phyloP scores from a whole-genome alignment of 78 protist species.

The Neovahlkampfia damariscottae region DNA sequence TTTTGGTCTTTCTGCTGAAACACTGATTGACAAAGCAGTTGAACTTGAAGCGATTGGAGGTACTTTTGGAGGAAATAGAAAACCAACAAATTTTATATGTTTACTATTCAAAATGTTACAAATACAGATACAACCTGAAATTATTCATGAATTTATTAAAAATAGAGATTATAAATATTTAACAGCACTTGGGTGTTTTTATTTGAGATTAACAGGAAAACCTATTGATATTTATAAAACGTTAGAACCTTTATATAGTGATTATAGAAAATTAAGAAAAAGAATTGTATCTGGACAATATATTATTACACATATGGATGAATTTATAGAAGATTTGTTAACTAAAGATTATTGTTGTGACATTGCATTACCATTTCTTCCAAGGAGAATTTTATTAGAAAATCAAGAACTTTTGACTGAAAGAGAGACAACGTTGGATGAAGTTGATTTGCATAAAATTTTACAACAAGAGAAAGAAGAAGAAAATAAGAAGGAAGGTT shows the following conservation, averaged over 20 bases:
- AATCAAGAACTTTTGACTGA: not conserved
- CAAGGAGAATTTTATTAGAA: constrained; percentile 31
- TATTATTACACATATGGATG: constrained; percentile 59
- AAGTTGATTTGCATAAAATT: not conserved
- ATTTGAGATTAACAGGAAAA: constrained; percentile 69
- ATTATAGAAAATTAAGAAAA: constrained; percentile 57
- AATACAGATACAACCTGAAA: constrained; percentile 69
- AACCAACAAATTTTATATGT: constrained; percentile 83
- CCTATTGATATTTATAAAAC: constrained; percentile 58
- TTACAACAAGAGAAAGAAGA: not conserved
- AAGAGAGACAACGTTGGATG: not conserved
- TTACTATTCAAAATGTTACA: constrained; percentile 77
- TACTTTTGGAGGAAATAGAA: constrained; percentile 62
- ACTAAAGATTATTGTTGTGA: constrained; percentile 47
- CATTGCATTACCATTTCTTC: constrained; percentile 66
- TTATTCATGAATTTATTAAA: constrained; percentile 68
- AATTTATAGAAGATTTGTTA: constrained; percentile 65
- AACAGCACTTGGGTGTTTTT: constrained; percentile 80
- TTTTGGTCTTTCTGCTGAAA: constrained; percentile 80
- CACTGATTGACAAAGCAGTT: constrained; percentile 83
- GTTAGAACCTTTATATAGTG: constrained; percentile 80
- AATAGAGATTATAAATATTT: constrained; percentile 85
- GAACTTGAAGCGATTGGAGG: constrained; percentile 75
- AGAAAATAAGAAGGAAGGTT: not conserved
- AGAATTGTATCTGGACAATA: not conserved